These are phyloP conservation scores for Candida adriatica DNA, from an alignment of 805 yeast species.

Conservation along the genomic window DNA sequence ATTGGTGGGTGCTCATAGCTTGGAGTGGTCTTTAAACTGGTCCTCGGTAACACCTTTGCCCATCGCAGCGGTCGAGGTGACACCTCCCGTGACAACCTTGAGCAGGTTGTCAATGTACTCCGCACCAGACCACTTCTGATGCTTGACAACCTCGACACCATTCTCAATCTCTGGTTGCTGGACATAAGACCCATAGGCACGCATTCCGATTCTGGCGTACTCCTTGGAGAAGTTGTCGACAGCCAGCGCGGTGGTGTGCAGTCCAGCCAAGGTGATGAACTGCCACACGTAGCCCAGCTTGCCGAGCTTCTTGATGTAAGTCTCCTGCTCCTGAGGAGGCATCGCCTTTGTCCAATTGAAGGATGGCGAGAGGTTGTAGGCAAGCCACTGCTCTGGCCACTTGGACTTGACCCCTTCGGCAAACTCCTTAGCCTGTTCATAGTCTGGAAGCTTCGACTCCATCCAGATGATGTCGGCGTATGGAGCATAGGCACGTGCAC, in stretches of 20 bases:
- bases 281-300: slow-evolving; percentile 95
- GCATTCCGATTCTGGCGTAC: slow-evolving; percentile 82
- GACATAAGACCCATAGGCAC: slow-evolving; percentile 84
- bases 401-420: slow-evolving; percentile 81
- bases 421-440: slow-evolving; percentile 87
- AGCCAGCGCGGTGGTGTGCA: slow-evolving; percentile 92
- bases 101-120: slow-evolving; percentile 89
- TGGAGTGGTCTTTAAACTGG: slow-evolving; percentile 56
- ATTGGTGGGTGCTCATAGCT: too few relatives aligned
- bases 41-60: slow-evolving; percentile 98
- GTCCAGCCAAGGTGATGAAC: slow-evolving; percentile 94
- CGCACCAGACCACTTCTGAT: slow-evolving; percentile 99
- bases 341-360: slow-evolving; percentile 97
- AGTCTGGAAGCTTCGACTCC: slow-evolving; percentile 96
- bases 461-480: slow-evolving; percentile 96
- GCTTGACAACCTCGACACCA: slow-evolving; percentile 94
- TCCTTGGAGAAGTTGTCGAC: slow-evolving; percentile 77
- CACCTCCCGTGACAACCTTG: slow-evolving; percentile 90
- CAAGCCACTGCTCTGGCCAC: slow-evolving; percentile 90
- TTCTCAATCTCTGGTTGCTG: slow-evolving; percentile 83
- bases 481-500: slow-evolving; percentile 93
- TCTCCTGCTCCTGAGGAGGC: slow-evolving; percentile 79
- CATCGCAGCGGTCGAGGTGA: slow-evolving; percentile 95
- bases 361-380: slow-evolving; percentile 94
- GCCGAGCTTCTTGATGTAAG: slow-evolving; percentile 81